Evolutionary conservation across 83 land plant genomes (phyloP).

Genomic region (Picea abies): DNA sequence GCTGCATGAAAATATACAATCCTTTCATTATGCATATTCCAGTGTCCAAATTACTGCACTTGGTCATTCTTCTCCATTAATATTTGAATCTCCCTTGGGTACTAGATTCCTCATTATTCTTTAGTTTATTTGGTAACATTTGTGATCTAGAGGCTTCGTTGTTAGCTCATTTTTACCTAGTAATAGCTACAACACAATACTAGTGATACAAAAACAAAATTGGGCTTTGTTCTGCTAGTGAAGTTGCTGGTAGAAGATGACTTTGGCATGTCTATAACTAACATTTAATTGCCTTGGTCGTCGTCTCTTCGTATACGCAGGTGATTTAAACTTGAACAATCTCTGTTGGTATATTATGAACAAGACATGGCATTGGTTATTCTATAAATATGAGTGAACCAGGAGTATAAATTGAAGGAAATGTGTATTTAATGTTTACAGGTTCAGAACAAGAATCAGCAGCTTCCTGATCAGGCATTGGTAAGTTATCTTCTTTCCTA

Average conservation of each 20-base stretch:
- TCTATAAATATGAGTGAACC: background rate
- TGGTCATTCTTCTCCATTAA: background rate
- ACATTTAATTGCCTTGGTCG: background rate
- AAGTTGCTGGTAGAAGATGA: background rate
- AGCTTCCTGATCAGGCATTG: conserved; percentile 81
- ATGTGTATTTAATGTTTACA: conserved; percentile 18
- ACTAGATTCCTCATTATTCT: no score
- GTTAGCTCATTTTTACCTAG: background rate
- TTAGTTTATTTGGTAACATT: background rate
- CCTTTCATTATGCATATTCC: background rate
- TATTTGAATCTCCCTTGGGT: background rate
- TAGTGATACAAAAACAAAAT: background rate
- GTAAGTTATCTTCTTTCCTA: conserved; percentile 32
- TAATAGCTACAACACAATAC: background rate
- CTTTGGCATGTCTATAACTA: background rate
- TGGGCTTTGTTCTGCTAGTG: background rate
- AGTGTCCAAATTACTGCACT: background rate
- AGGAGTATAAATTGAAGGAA: background rate
- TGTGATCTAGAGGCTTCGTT: background rate
- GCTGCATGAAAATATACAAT: background rate
- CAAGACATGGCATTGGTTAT: background rate
- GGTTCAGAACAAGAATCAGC: conserved; percentile 87
- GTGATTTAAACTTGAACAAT: background rate
- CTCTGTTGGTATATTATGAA: background rate
- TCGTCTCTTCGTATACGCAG: background rate